Evolutionary conservation across 2,329 filamentous ascomycete genomes (phyloP).

Genomic region (Bipolaris gigantea): DNA sequence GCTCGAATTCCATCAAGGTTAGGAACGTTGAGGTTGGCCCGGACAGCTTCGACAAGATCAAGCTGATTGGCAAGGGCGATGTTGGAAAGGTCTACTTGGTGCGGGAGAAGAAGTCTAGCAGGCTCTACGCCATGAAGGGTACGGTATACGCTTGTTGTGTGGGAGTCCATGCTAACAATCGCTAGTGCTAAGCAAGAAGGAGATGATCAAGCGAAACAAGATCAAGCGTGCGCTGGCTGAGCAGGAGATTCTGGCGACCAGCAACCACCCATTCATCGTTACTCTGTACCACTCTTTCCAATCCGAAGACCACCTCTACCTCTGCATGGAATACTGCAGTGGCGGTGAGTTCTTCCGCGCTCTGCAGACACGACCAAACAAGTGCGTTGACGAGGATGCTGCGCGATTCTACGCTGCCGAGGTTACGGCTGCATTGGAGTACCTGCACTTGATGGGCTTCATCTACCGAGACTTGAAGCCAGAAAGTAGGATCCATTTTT

Average conservation of each 20-base stretch:
- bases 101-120: constrained; percentile 93
- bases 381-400: constrained; percentile 95
- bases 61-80: constrained; percentile 97
- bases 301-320: constrained; percentile 95
- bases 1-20: constrained; percentile 98
- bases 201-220: constrained; percentile 99
- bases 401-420: constrained; percentile 97
- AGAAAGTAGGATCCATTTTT: constrained; percentile 68
- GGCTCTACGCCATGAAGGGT: constrained; percentile 99
- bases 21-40: constrained; percentile 95
- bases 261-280: constrained; percentile 98
- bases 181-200: constrained; percentile 95
- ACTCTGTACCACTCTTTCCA: constrained; percentile 99
- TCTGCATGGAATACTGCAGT: constrained; percentile 99
- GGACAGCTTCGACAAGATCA: constrained; percentile 98
- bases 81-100: constrained; percentile 98
- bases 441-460: constrained; percentile 98
- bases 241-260: constrained; percentile 96
- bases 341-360: constrained; percentile 98
- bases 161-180: constrained; percentile 29
- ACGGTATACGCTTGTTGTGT: constrained; percentile 19
- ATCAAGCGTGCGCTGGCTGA: constrained; percentile 97
- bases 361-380: constrained; percentile 92
- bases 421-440: constrained; percentile 94
- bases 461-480: constrained; percentile 98